Base-by-base conservation (phyloP, 169 alveolate species). In the Plasmodium vivax region DNA sequence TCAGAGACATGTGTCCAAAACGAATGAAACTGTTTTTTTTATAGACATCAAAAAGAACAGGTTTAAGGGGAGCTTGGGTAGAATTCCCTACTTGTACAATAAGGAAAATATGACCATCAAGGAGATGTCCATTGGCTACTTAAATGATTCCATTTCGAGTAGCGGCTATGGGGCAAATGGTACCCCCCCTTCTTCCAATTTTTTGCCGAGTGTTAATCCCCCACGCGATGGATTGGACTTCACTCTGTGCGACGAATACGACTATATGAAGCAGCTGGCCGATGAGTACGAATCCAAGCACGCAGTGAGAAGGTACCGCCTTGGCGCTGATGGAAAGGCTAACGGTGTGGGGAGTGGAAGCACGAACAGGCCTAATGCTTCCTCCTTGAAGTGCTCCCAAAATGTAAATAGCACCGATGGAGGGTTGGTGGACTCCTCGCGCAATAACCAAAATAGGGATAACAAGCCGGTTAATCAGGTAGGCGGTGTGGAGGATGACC, bases 1-100 rank as follows among this genome's bases (percentile, higher is more conserved):
- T 38, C 98, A 98, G 96, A 96, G 97, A 73, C 96, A 96, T 45
- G 95, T 99, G 74, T 96, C 96, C 54, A 91, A 91, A 81, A 83
- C 73, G 4, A 81, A 72, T 34, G 94, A 87, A 43, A 73, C 82
- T 41, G 43, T 88, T 51, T 90, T 94, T 73, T 91, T 93, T 5
- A 94, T 98, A 34, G 99, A 98, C 81, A 94, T 98, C 6, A 96
- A 98, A 94, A 98, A 98, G 95, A 98, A 98, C 95, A 83, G 99
- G 34, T 98, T 97, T 93, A 99, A 98, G 90, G 99, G 99, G 16
- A 97, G 97, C 62, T 92, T 98, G 19, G 99, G 99, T 0, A 96
- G 98, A 88, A 97, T 97, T 3, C 97, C 95, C 14, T 91, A 91
- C 73, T 10, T 91, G 6, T 91, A 91, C 75, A 91, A 91, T 91